A percentile compares a stretch with the other conserved stretches of the same genome.
These are phyloP conservation scores for Nothophaeocryptopus gaeumannii DNA, from an alignment of 2,329 filamentous ascomycete genomes.

Conservation along the genomic window DNA sequence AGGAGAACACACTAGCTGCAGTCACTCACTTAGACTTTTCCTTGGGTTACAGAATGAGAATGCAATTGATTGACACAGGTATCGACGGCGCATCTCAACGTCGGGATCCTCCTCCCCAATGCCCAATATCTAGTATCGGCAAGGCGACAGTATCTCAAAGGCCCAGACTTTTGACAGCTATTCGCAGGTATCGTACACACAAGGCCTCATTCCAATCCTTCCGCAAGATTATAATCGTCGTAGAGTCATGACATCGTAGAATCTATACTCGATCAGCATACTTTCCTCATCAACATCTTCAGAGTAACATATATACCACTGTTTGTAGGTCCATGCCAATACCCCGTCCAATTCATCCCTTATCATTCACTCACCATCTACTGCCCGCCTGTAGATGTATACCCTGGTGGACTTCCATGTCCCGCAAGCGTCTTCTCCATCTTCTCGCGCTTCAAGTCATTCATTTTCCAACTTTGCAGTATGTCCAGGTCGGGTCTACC, in stretches of 20 bases:
- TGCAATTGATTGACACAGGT: too few species aligned
- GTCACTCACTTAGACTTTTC: slow-evolving; percentile 23
- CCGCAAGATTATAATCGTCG: background rate
- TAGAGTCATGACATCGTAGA: background rate
- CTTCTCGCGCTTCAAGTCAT: slow-evolving; percentile 31
- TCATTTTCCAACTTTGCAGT: slow-evolving; percentile 31
- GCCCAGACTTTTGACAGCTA: too few species aligned
- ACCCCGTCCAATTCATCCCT: background rate
- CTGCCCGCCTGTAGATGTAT: slow-evolving; percentile 9
- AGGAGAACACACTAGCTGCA: slow-evolving; percentile 18
- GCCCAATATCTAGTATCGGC: too few species aligned
- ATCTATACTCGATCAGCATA: too few species aligned
- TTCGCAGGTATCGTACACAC: too few species aligned
- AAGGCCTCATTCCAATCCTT: too few species aligned
- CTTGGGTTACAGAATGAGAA: background rate
- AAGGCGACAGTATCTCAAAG: too few species aligned
- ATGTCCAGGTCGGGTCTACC: slow-evolving; percentile 25
- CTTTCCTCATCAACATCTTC: too few species aligned
- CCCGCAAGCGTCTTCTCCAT: slow-evolving; percentile 29
- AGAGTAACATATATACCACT: too few species aligned
- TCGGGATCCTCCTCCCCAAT: too few species aligned
- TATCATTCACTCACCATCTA: background rate
- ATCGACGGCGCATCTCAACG: too few species aligned
- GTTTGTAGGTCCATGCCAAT: too few species aligned
- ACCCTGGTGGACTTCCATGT: slow-evolving; percentile 8